Base-by-base conservation (phyloP, 2,329 filamentous ascomycete species). In the Sphaerostilbella broomeana region DNA sequence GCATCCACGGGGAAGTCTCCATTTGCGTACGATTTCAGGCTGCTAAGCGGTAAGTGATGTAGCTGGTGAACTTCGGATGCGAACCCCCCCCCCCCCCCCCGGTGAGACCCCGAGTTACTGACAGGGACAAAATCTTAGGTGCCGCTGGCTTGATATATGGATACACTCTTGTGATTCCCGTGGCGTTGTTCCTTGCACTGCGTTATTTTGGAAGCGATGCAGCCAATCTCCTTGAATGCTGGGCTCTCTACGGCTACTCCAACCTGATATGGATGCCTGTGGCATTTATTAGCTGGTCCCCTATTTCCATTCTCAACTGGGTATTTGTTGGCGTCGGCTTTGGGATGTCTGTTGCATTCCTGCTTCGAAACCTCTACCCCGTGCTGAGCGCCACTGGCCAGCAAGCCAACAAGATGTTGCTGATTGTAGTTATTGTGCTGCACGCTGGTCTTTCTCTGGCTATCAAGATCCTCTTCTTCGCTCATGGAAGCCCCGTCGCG, bases 231-330 rank as follows among this genome's bases (percentile, higher is more conserved):
- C 76, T 98, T 50, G 92, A 98, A 69, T 95, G 88, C 70, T 89
- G 86, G 80, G 86, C 88, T 44, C 70, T 98, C 24, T 98, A 97
- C 63, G 92, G 92, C 39, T 98, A 98, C 69, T 79, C 84, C 42
- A 98, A 98, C 67, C 70, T 98, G 55, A 86, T 98, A 57, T 98
- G 92, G 92, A 89, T 98, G 52, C 86, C 84, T 3, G 89, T 98
- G 29, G 89, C 92, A 33, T 67, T 94, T 47, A 86, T 95, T 51
- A 88, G 84, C 59, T 95, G 89, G 85, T 90, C 84, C 48, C 84
- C 84, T 38, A 69, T 95, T 52, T 80, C 79, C 39, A 79, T 87
- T 40, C 76, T 98, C 50, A 98, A 98, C 69, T 97, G 86, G 76
- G 77, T 87, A 13, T 94, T 98, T 61, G 89, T 95, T 12, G 88